Percentiles rank a stretch among this genome's conserved stretches.
These are phyloP conservation scores for Eremothecium sinecaudum DNA, from an alignment of 1,139 yeast species.

Conservation along the genomic window DNA sequence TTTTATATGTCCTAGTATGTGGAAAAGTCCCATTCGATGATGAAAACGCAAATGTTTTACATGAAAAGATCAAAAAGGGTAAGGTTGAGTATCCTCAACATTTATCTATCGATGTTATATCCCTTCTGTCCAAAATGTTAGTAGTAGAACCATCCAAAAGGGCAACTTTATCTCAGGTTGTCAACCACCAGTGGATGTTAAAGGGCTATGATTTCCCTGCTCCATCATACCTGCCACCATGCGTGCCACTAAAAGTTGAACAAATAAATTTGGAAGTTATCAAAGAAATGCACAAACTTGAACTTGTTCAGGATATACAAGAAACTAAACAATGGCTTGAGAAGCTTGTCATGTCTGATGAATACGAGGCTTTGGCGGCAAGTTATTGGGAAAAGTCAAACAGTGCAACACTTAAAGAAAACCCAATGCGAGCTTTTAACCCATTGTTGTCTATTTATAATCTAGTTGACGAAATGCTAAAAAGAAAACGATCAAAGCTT, in stretches of 20 bases:
- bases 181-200: conserved; percentile 90
- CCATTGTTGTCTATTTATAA: conserved; percentile 82
- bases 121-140: conserved; percentile 76
- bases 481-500: conserved; percentile 52
- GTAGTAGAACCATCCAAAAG: conserved; percentile 81
- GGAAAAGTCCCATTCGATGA: conserved; percentile 99
- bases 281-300: conserved; percentile 67
- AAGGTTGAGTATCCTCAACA: conserved; percentile 84
- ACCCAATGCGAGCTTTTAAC: conserved; percentile 86
- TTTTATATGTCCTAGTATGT: conserved; percentile 84
- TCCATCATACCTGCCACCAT: conserved; percentile 61
- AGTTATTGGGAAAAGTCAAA: conserved; percentile 20
- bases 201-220: conserved; percentile 76
- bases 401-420: conserved; percentile 35
- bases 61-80: conserved; percentile 89
- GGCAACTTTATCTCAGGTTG: conserved; percentile 69
- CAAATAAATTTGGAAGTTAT: conserved; percentile 57
- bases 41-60: conserved; percentile 83
- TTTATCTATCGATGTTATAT: conserved; percentile 74
- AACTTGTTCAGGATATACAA: conserved; percentile 60
- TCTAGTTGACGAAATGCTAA: conserved; percentile 73
- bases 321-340: conserved; percentile 51
- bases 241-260: conserved; percentile 65
- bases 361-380: conserved; percentile 43
- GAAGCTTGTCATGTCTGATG: conserved; percentile 51